A percentile compares a stretch with the other conserved stretches of the same genome.
These are phyloP conservation scores for Trametes elegans DNA, from an alignment of 768 basidiomycete species.

Conservation along the genomic window DNA sequence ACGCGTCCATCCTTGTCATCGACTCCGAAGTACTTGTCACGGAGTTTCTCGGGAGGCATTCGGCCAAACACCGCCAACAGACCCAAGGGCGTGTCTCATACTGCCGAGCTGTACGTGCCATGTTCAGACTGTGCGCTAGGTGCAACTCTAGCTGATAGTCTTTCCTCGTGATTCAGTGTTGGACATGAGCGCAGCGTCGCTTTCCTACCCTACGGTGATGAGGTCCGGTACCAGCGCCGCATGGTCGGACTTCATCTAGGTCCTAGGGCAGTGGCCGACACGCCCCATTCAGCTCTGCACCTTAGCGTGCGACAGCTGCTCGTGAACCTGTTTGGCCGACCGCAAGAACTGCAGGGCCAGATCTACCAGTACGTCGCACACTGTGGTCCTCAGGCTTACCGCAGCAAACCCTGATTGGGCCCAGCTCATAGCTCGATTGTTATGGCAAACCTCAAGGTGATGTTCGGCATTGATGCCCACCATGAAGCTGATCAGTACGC, in stretches of 20 bases:
- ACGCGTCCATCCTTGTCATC: conserved; percentile 11
- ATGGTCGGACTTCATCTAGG: background rate
- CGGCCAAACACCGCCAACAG: conserved; percentile 15
- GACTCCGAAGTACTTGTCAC: conserved; percentile 20
- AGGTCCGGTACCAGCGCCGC: background rate
- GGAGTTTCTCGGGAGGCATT: conserved; percentile 13
- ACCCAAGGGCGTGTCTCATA: background rate
- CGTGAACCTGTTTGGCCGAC: background rate
- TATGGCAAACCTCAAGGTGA: conserved; percentile 14
- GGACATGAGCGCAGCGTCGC: conserved; percentile 1
- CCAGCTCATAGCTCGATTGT: background rate
- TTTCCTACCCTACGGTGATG: conserved; percentile 7
- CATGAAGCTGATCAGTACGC: background rate
- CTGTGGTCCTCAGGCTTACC: no score
- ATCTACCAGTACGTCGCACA: conserved; percentile 2
- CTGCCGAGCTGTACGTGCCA: conserved; percentile 7
- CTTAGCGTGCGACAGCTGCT: background rate
- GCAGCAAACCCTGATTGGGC: background rate
- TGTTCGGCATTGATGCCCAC: conserved; percentile 3
- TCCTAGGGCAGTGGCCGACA: no score
- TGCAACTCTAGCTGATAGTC: background rate
- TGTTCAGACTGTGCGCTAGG: no score
- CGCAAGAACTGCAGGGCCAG: conserved; percentile 2
- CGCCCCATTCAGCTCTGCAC: no score
- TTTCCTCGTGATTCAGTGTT: background rate